Percentiles rank a stretch among this genome's conserved stretches.
Evolutionary conservation across 208 protist genomes (phyloP).

Genomic region (Jaenimonas drosophilae): DNA sequence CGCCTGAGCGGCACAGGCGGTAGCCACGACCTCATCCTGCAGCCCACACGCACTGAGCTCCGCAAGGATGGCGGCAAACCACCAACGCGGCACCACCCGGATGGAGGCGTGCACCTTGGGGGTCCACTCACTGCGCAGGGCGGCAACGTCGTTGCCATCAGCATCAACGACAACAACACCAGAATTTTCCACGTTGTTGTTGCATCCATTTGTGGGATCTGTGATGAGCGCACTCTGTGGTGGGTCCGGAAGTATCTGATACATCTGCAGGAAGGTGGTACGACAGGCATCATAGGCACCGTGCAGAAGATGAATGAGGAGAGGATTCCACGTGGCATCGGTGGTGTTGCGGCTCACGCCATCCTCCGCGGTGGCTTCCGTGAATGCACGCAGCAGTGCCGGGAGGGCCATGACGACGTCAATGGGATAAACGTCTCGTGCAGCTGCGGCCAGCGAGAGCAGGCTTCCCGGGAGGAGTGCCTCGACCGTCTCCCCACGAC

Average conservation of each 20-base stretch:
- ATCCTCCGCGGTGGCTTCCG: not conserved
- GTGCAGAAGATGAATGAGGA: conserved; percentile 23
- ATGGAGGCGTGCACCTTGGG: conserved; percentile 32
- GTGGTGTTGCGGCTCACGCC: not conserved
- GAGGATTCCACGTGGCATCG: not conserved
- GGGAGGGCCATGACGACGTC: conserved; percentile 56
- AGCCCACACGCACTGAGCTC: conserved; percentile 24
- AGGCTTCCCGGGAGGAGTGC: conserved; percentile 50
- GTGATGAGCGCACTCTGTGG: not conserved
- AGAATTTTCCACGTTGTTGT: not conserved
- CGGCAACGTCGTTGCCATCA: not conserved
- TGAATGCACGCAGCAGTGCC: conserved; percentile 10
- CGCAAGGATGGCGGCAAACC: conserved; percentile 43
- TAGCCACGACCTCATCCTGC: conserved; percentile 27
- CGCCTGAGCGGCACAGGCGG: conserved; percentile 25
- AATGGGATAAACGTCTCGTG: conserved; percentile 54
- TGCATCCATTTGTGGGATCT: not conserved
- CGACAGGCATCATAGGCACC: conserved; percentile 65
- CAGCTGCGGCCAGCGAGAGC: conserved; percentile 14
- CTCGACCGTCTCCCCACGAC: conserved; percentile 2
- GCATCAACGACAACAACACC: not conserved
- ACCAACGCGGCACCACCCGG: conserved; percentile 24
- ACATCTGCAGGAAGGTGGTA: conserved; percentile 57
- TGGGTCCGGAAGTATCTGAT: conserved; percentile 7
- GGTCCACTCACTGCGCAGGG: conserved; percentile 28